Evolutionary conservation across 2,329 filamentous ascomycete genomes (phyloP).

Genomic region (Aspergillus ochraceoroseus): DNA sequence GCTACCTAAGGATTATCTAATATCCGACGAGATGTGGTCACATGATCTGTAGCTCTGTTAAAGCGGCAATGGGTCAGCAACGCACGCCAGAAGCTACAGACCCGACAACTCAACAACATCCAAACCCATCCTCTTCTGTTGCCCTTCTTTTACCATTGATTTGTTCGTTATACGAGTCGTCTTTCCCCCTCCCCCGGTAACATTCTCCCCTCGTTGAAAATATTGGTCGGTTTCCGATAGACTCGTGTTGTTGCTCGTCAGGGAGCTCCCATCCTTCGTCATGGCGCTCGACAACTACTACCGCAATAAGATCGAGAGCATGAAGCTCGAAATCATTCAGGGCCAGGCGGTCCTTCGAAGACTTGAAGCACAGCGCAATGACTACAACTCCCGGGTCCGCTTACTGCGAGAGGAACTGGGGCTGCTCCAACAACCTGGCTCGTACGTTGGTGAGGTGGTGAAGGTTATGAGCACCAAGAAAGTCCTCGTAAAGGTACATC

Average conservation of each 20-base stretch:
- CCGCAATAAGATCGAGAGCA: slow-evolving; percentile 99
- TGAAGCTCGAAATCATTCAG: slow-evolving; percentile 99
- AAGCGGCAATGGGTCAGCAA: slow-evolving; percentile 2
- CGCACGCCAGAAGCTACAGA: slow-evolving; percentile 1
- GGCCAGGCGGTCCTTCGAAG: slow-evolving; percentile 91
- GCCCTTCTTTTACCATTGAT: too few relatives aligned
- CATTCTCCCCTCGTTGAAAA: not conserved
- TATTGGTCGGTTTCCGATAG: not conserved
- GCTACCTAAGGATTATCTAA: slow-evolving; percentile 1
- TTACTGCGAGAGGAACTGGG: slow-evolving; percentile 92
- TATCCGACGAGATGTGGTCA: not conserved
- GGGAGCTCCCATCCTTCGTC: slow-evolving; percentile 35
- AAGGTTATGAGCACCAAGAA: slow-evolving; percentile 99
- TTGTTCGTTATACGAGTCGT: too few relatives aligned
- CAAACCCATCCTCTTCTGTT: too few relatives aligned
- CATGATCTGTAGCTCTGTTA: slow-evolving; percentile 3
- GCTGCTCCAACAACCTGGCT: slow-evolving; percentile 91
- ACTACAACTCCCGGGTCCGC: slow-evolving; percentile 97
- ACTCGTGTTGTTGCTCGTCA: slow-evolving; percentile 11
- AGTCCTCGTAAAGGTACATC: slow-evolving; percentile 97
- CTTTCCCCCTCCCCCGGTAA: not conserved
- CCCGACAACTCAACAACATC: not conserved
- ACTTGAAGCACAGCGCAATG: slow-evolving; percentile 95
- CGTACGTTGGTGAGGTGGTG: slow-evolving; percentile 98
- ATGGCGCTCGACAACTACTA: slow-evolving; percentile 99